Base-by-base conservation (phyloP, 2,329 filamentous ascomycete genomes). In the Cladophialophora chaetospira region DNA sequence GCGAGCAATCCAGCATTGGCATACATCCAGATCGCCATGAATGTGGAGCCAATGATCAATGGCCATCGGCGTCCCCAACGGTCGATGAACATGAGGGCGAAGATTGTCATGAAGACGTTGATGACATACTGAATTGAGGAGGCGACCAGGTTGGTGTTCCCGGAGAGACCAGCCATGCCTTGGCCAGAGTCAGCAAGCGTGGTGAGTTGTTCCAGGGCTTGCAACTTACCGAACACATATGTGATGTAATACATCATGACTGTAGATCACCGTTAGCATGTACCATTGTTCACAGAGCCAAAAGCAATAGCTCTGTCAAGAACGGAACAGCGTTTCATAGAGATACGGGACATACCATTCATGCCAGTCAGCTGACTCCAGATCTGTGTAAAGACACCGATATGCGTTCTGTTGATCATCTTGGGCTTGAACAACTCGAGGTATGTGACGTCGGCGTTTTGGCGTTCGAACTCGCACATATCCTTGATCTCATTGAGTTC, bases 81-180 rank as follows among this genome's bases (percentile, higher is more conserved):
- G 65, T 94, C 89, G 65, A 92, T 82, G 75, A 78, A 92, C 55
- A 92, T 72, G 21, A 93, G 79, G 1, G 88, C 88, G 0, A 88
- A 87, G 2, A 92, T 70, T 0, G 89, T 93, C 85, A 90, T 89
- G 50, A 86, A 58, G 1, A 93, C 88, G 70, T 92, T 92, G 76
- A 93, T 89, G 65, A 91, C 79, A 69, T 88, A 89, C 67, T 89
- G 84, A 61, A 89, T 89, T 8, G 82, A 84, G 15, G 84, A 87
- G 5, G 87, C 81, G 42, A 88, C 71, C 6, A 90, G 78, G 33
- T 84, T 80, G 51, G 78, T 79, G 63, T 82, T 77, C 2, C 79
- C 80, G 1, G 71, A 74, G n/a, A 87, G 75, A 8, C 86, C 86
- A 13, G 87, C 86, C 87, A 90, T 90, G 9, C 78, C 78, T 70